Percentiles rank a stretch among this genome's conserved stretches.
phyloP scores from a whole-genome alignment of 805 yeast species.

The Ogataea nitratoaversa region DNA sequence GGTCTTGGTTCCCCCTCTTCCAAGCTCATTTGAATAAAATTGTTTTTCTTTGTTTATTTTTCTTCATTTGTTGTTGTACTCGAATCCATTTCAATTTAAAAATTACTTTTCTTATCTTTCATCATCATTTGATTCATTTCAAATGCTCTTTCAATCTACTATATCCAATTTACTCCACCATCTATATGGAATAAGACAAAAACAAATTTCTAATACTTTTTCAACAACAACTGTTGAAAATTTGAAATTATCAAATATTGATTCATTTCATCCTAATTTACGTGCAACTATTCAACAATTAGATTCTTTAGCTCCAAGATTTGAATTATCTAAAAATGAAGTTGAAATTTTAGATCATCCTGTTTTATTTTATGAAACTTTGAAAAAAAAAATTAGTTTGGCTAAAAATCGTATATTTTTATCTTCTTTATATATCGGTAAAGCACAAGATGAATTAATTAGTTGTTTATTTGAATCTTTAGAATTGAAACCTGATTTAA shows the following conservation, averaged over 20 bases:
- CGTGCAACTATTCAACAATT: constrained; percentile 40
- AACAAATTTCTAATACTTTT: constrained; percentile 16
- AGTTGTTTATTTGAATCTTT: constrained; percentile 60
- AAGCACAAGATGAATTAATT: constrained; percentile 71
- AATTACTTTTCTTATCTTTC: background rate
- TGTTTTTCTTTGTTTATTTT: background rate
- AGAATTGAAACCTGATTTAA: constrained; percentile 50
- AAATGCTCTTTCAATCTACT: constrained; percentile 12
- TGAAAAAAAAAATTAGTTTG: constrained; percentile 55
- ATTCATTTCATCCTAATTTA: constrained; percentile 24
- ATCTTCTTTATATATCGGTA: constrained; percentile 85
- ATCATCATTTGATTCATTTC: background rate
- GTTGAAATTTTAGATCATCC: constrained; percentile 66
- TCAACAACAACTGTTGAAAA: constrained; percentile 27
- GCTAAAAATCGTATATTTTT: constrained; percentile 72
- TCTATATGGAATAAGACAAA: constrained; percentile 12
- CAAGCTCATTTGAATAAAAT: too few relatives aligned
- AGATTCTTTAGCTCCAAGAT: constrained; percentile 65
- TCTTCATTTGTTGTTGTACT: background rate
- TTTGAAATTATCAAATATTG: constrained; percentile 19
- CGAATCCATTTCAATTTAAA: too few relatives aligned
- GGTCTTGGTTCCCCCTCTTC: too few relatives aligned
- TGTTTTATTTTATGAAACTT: constrained; percentile 58
- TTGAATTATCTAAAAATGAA: constrained; percentile 50
- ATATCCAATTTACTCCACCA: constrained; percentile 14